Base-by-base conservation (phyloP, 805 yeast genomes). In the Metschnikowia corniflorae region DNA sequence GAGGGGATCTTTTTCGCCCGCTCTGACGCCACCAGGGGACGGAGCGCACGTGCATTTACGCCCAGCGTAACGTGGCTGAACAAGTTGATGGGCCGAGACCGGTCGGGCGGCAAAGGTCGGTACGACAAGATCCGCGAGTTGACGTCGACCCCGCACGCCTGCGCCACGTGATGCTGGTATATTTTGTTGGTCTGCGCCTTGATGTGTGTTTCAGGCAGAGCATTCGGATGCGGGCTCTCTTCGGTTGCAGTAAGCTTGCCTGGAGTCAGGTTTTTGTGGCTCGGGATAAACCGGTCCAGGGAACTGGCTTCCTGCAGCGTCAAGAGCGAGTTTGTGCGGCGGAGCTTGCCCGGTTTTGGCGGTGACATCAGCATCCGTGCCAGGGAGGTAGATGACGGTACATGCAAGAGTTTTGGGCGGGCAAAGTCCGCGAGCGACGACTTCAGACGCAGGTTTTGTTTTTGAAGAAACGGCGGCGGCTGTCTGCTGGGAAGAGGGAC, bases 61-160 rank as follows among this genome's bases (percentile, higher is more conserved):
- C 42, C 33, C 30, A 37, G 37, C 39, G 56, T 30, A 10, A 54
- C 39, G 24, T 51, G 54, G 37, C 60, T 47, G 43, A 63, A 65
- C 29, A 68, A 51, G 42, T 56, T 57, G 37, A 62, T 44, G 14
- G 61, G 61, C 33, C 58, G 58, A 48, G 62, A 63, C 14, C 71
- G 49, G 43, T 77, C 82, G 3, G 97, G 97, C 7, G 96, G 87
- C 15, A 73, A 63, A n/a, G 93, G 94, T 57, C 86, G 82, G 60
- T 84, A 91, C 50, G 86, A 88, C 40, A 91, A 65, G 25, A 93
- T 86, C 45, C 96, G 70, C 44, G 86, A 82, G 43, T 86, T 82
- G 52, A 85, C 75, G 40, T 84, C 82, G 33, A 88, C 68, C 0
- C 98, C 97, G 58, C 97, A 91, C 0, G 97, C 97, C 54, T 84